Evolutionary conservation across 2,329 filamentous ascomycete genomes (phyloP).

Genomic region (Trichoderma sp.): DNA sequence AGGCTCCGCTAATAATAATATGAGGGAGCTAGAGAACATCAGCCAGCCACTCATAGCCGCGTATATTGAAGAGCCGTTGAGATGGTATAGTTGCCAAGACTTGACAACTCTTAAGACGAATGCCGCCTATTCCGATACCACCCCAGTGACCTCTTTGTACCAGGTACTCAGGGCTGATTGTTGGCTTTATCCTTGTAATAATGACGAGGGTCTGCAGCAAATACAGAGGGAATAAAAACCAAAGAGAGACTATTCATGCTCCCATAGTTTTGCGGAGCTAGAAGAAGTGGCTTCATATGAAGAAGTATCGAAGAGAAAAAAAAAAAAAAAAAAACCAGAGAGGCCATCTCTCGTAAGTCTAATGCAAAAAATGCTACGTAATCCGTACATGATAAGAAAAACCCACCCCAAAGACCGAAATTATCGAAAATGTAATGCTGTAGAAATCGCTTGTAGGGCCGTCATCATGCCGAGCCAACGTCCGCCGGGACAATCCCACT

Average conservation of each 20-base stretch:
- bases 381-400: not conserved
- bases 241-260: not conserved
- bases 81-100: slow-evolving; percentile 16
- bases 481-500: not conserved
- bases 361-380: slow-evolving; percentile 6
- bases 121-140: slow-evolving; percentile 8
- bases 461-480: not conserved
- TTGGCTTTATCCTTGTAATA: not conserved
- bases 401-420: not conserved
- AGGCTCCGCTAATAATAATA: slow-evolving; percentile 2
- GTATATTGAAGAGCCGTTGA: not conserved
- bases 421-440: not conserved
- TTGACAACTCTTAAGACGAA: not conserved
- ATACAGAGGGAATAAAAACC: not conserved
- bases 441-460: not conserved
- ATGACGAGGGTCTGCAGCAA: not conserved
- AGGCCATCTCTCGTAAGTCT: not conserved
- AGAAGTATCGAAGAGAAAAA: not conserved
- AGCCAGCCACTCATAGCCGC: slow-evolving; percentile 8
- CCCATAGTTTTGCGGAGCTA: not conserved
- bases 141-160: slow-evolving; percentile 1
- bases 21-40: slow-evolving; percentile 8
- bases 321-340: not conserved
- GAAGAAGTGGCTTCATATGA: not conserved
- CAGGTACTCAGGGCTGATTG: not conserved